These are phyloP conservation scores for Trichoderma erinaceum DNA, from an alignment of 495 filamentous ascomycete genomes.

Conservation along the genomic window DNA sequence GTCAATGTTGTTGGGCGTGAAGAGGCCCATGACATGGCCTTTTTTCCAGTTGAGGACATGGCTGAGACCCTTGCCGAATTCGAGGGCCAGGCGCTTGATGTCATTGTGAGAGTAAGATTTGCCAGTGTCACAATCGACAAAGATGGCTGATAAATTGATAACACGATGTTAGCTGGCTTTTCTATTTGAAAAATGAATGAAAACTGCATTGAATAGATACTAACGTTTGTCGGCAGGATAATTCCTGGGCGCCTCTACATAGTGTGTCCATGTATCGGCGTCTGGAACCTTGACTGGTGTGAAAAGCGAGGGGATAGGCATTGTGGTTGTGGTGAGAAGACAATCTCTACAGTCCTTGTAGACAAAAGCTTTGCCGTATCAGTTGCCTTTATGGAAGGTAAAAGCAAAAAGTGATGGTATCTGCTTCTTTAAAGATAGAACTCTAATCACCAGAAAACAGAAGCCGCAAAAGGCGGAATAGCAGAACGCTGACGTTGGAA, in stretches of 20 bases:
- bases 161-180: neutral
- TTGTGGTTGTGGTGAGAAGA: neutral
- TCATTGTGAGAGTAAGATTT: constrained; percentile 71
- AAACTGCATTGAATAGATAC: neutral
- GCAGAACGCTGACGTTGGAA: no score
- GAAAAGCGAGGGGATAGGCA: neutral
- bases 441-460: no score
- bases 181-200: neutral
- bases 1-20: constrained; percentile 71
- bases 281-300: neutral
- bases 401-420: no score
- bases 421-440: no score
- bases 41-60: constrained; percentile 67
- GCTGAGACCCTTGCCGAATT: constrained; percentile 76
- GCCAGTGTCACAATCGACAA: constrained; percentile 65
- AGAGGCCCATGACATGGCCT: constrained; percentile 68
- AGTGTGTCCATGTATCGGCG: neutral
- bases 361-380: no score
- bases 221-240: constrained; percentile 17
- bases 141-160: constrained; percentile 54
- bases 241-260: neutral
- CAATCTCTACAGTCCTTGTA: neutral
- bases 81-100: constrained; percentile 55
- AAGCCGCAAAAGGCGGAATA: no score
- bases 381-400: no score